A percentile compares a stretch with the other conserved stretches of the same genome.
These are phyloP conservation scores for Scheffersomyces coipomensis DNA, from an alignment of 805 yeast species.

Conservation along the genomic window DNA sequence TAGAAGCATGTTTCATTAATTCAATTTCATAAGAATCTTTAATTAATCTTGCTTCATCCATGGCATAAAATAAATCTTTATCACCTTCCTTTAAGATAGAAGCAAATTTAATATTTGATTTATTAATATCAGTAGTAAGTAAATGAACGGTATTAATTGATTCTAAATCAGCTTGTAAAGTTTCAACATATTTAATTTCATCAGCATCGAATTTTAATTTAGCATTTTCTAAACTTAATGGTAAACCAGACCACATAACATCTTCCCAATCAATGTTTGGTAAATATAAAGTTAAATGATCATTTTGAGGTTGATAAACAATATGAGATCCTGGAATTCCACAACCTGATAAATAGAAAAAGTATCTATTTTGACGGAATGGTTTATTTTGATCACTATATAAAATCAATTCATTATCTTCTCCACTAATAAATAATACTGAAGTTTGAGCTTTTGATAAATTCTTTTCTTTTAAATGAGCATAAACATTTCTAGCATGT, in stretches of 20 bases:
- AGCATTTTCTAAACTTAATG: conserved; percentile 68
- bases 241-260: conserved; percentile 95
- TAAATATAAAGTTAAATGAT: conserved; percentile 66
- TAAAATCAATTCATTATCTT: conserved; percentile 54
- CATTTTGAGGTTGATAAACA: conserved; percentile 51
- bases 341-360: conserved; percentile 82
- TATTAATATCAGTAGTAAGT: conserved; percentile 55
- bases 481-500: conserved; percentile 61
- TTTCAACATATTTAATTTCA: conserved; percentile 63
- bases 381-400: conserved; percentile 79
- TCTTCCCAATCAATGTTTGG: conserved; percentile 87
- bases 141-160: conserved; percentile 27
- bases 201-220: conserved; percentile 71
- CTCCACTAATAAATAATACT: conserved; percentile 61
- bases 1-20: conserved; percentile 75
- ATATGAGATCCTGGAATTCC: conserved; percentile 76
- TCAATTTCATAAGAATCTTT: conserved; percentile 82
- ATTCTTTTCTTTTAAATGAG: conserved; percentile 29
- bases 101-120: conserved; percentile 37
- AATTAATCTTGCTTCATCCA: conserved; percentile 83
- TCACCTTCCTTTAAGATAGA: conserved; percentile 42
- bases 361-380: conserved; percentile 87
- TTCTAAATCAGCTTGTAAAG: conserved; percentile 38
- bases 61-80: conserved; percentile 56
- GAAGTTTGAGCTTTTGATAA: conserved; percentile 18